Percentiles rank a stretch among this genome's conserved stretches.
These are phyloP conservation scores for Colletotrichum orchidophilum DNA, from an alignment of 2,329 filamentous ascomycete species.

Conservation along the genomic window DNA sequence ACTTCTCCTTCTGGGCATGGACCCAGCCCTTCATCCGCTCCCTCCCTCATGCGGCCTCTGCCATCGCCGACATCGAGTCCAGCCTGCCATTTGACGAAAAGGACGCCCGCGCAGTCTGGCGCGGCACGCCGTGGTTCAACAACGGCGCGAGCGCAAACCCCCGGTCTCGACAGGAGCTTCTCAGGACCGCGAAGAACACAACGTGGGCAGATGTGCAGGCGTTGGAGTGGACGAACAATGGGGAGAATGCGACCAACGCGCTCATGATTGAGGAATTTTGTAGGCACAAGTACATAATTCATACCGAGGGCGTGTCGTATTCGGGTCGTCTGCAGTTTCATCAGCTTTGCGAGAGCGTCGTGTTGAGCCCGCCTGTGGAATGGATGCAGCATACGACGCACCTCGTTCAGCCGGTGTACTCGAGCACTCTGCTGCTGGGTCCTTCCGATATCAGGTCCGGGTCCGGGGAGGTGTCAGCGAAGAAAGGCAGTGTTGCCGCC, in stretches of 20 bases:
- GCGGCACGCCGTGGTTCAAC: constrained; percentile 62
- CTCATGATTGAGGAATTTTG: constrained; percentile 61
- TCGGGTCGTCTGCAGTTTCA: constrained; percentile 61
- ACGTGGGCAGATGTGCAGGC: constrained; percentile 60
- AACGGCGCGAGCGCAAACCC: constrained; percentile 46
- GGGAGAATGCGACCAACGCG: constrained; percentile 51
- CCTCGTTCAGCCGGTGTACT: constrained; percentile 55
- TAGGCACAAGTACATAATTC: constrained; percentile 59
- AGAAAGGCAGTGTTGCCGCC: not conserved
- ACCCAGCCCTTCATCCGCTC: constrained; percentile 59
- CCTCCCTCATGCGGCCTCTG: constrained; percentile 48
- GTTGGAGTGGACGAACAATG: constrained; percentile 47
- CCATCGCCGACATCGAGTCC: constrained; percentile 50
- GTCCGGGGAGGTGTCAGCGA: too few species aligned
- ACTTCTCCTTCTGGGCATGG: constrained; percentile 67
- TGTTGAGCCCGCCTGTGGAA: constrained; percentile 56
- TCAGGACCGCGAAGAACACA: constrained; percentile 44
- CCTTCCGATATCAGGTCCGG: too few species aligned
- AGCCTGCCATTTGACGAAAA: constrained; percentile 41
- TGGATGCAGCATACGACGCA: constrained; percentile 63
- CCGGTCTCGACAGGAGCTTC: constrained; percentile 51
- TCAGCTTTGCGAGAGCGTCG: constrained; percentile 58
- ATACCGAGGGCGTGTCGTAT: constrained; percentile 65
- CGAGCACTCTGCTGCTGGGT: constrained; percentile 38
- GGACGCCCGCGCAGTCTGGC: constrained; percentile 57